phyloP scores from a whole-genome alignment of 371 early-diverging fungal genomes.

The Rhizopus delemar region DNA sequence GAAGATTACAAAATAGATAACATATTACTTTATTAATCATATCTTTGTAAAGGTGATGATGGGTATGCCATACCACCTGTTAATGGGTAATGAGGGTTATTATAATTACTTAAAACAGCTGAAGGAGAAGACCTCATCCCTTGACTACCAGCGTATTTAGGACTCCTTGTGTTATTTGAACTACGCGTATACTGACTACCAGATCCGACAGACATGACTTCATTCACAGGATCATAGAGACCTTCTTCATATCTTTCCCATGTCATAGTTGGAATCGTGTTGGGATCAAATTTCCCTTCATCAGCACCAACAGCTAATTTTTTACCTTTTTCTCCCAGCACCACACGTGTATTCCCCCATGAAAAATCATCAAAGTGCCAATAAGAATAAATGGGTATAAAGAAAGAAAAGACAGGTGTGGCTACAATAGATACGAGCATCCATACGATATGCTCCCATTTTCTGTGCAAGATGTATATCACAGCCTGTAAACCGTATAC shows the following conservation, averaged over 20 bases:
- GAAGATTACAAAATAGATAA: too few relatives aligned
- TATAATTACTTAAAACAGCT: neutral
- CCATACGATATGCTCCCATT: slow-evolving; percentile 78
- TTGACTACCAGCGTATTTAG: too few relatives aligned
- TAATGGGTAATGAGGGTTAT: neutral
- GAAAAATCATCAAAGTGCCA: slow-evolving; percentile 91
- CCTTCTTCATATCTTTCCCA: slow-evolving; percentile 86
- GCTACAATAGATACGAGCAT: slow-evolving; percentile 75
- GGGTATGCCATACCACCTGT: slow-evolving; percentile 1
- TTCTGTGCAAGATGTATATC: slow-evolving; percentile 79
- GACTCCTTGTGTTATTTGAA: neutral
- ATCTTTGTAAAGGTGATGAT: neutral
- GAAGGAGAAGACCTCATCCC: neutral
- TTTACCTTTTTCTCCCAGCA: slow-evolving; percentile 75
- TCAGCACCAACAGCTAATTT: slow-evolving; percentile 51
- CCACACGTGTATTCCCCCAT: slow-evolving; percentile 90
- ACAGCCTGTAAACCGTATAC: slow-evolving; percentile 84
- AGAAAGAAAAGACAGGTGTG: slow-evolving; percentile 63
- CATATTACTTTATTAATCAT: neutral
- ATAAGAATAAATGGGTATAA: slow-evolving; percentile 73
- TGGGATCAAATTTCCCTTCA: slow-evolving; percentile 66
- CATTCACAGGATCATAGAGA: slow-evolving; percentile 31
- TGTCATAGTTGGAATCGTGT: slow-evolving; percentile 63
- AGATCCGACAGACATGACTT: slow-evolving; percentile 25
- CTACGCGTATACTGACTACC: neutral